Percentiles rank a stretch among this genome's conserved stretches.
Conservation (phyloP, 331 rosid genomes). For the Pyracantha coccinea region DNA sequence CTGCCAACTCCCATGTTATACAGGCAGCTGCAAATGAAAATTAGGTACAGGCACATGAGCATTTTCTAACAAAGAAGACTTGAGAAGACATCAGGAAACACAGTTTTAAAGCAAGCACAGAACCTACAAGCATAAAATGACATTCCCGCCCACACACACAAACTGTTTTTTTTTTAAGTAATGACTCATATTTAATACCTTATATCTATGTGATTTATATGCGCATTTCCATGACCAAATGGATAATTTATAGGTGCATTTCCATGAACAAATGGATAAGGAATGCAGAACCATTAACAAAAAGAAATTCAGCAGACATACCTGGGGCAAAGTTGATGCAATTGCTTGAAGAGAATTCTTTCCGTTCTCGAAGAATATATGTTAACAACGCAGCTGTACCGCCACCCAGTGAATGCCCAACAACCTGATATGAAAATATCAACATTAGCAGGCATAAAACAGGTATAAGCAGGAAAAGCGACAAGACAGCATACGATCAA, state of each 20-base stretch:
- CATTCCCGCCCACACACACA: neutral
- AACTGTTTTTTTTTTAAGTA: neutral
- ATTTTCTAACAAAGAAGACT: neutral
- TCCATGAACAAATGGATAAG: neutral
- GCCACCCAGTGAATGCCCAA: slow-evolving; percentile 97
- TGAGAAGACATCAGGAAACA: neutral
- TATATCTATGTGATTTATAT: neutral
- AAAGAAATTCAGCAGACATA: slow-evolving; percentile 16
- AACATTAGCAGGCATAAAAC: neutral
- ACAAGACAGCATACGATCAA: neutral
- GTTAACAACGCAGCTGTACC: slow-evolving; percentile 95
- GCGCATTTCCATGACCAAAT: neutral
- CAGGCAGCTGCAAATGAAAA: slow-evolving; percentile 79
- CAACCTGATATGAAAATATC: slow-evolving; percentile 44
- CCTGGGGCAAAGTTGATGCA: slow-evolving; percentile 97
- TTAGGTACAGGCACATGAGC: slow-evolving; percentile 11
- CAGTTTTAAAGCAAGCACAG: neutral
- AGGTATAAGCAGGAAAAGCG: neutral
- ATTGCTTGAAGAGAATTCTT: slow-evolving; percentile 58
- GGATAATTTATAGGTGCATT: neutral
- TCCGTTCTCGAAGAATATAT: slow-evolving; percentile 85
- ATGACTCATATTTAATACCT: neutral
- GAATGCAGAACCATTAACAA: neutral
- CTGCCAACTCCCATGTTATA: slow-evolving; percentile 96
- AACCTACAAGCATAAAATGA: neutral